A percentile compares a stretch with the other conserved stretches of the same genome.
These are phyloP conservation scores for Rhodotorula sp. DNA, from an alignment of 1,284 basidiomycete species.

Conservation along the genomic window DNA sequence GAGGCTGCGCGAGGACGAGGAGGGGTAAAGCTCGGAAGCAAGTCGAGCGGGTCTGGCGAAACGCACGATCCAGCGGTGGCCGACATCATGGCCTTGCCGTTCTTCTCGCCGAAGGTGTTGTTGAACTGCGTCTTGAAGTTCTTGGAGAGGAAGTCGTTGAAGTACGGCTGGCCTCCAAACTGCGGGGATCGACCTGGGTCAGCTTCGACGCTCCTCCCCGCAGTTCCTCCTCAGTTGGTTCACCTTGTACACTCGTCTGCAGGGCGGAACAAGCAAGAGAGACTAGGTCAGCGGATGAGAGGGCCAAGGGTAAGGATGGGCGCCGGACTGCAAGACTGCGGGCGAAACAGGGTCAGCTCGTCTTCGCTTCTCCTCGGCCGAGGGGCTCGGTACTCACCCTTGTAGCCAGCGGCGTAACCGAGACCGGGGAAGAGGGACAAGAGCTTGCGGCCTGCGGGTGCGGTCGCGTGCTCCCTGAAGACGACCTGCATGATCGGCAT, in stretches of 20 bases:
- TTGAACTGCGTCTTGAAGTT: conserved; percentile 71
- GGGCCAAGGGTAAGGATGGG: too few species aligned
- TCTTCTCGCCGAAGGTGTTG: conserved; percentile 85
- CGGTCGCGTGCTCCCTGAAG: conserved; percentile 79
- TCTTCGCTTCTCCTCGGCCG: rapidly evolving
- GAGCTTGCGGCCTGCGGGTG: conserved; percentile 61
- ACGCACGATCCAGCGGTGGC: conserved; percentile 85
- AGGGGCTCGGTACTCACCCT: conserved; percentile 49
- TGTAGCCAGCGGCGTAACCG: conserved; percentile 97
- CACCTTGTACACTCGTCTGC: conserved; percentile 32
- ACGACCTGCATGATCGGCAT: conserved; percentile 72
- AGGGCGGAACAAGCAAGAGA: neutral
- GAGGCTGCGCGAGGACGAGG: conserved; percentile 56
- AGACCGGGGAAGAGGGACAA: conserved; percentile 94
- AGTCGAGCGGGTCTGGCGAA: too few species aligned
- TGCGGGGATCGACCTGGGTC: conserved; percentile 47
- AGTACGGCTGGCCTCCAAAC: conserved; percentile 99
- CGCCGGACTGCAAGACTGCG: conserved; percentile 24
- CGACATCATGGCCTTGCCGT: conserved; percentile 93
- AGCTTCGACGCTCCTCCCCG: too few species aligned
- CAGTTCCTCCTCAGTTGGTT: neutral
- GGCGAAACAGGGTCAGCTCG: neutral
- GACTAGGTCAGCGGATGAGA: neutral
- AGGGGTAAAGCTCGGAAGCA: neutral
- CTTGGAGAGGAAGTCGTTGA: conserved; percentile 77